Evolutionary conservation across 768 basidiomycete genomes (phyloP), one percentile per base, ranked within the genome.

Genomic region (Mycena maculata): DNA sequence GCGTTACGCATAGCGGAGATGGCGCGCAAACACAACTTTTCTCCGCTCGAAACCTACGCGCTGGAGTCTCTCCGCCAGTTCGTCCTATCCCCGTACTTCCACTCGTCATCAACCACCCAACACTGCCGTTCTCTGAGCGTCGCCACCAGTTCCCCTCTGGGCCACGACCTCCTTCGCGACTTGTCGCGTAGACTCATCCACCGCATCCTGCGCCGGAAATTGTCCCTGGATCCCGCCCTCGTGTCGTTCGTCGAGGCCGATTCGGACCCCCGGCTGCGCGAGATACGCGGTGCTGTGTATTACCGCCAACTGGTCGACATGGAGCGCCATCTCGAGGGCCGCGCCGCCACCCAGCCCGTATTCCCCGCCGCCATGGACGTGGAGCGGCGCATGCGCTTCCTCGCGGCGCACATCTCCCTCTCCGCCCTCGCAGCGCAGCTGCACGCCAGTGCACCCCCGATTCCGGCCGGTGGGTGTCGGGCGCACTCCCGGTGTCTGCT

Each of bases 391-490:
- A 78, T 84, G 76, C 82, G 84, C 42, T 82, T 90, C 47, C 78
- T 90, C 18, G 80, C 84, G 22, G 91, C 91, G 2, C 87, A 88
- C 66, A 76, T 84, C 57, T 85, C 86, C 23, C 83, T 92, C 41
- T 78, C 85, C 23, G 78, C 76, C 52, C 76, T 84, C 22, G 90
- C 89, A 88, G 86, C 88, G 54, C 77, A 79, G 30, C 70, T 91
- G 23, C 86, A 84, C 22, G 75, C 74, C 10, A 72, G 76, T 13
- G 86, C 89, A n/a, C 83, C 88, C 7, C 45, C 73, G 3, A 81
- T 90, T 53, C 65, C 71, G 0, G 5, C 39, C 20, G 68, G 66
- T 59, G 83, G 82, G n/a, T 88, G 90, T 65, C 77, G 82, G 2
- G 74, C 84, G n/a, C 87, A 85, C 65, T 72, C 78, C 7, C 79